These are phyloP conservation scores for Cryptosporidium tyzzeri DNA, from an alignment of 169 alveolate species.

Conservation along the genomic window DNA sequence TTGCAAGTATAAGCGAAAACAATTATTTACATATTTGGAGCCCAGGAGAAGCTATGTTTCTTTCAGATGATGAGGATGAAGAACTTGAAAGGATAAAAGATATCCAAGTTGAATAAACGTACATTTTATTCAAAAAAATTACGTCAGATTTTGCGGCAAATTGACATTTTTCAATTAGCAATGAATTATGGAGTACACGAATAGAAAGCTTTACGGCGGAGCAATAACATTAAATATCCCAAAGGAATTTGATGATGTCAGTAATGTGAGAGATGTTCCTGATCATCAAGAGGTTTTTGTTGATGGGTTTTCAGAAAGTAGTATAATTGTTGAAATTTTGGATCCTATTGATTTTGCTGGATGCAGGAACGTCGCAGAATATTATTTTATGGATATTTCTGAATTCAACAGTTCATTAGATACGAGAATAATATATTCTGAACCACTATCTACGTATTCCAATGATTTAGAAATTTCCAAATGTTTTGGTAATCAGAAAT, in stretches of 20 bases:
- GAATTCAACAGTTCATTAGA: conserved; percentile 26
- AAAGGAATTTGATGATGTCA: conserved; percentile 38
- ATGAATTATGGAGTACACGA: conserved; percentile 13
- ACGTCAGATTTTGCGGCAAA: conserved; percentile 9
- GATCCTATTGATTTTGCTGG: neutral
- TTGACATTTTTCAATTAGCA: neutral
- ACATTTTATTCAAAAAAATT: neutral
- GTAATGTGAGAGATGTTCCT: conserved; percentile 67
- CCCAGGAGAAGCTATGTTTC: conserved; percentile 78
- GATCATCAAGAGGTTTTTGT: conserved; percentile 73
- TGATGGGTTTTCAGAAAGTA: conserved; percentile 55
- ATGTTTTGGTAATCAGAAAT: conserved; percentile 35
- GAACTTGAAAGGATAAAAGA: conserved; percentile 59
- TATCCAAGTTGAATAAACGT: conserved; percentile 39
- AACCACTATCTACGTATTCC: conserved; percentile 7
- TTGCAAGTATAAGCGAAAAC: conserved; percentile 85
- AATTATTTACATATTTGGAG: conserved; percentile 86
- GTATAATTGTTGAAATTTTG: conserved; percentile 61
- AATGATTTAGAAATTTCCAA: conserved; percentile 11
- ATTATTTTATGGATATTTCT: conserved; percentile 57
- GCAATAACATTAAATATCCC: conserved; percentile 56
- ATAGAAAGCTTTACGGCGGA: conserved; percentile 43
- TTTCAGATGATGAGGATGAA: conserved; percentile 72
- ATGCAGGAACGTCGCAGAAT: conserved; percentile 11
- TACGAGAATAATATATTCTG: conserved; percentile 22